phyloP scores from a whole-genome alignment of 1,284 basidiomycete genomes.

The Moesziomyces aphidis region DNA sequence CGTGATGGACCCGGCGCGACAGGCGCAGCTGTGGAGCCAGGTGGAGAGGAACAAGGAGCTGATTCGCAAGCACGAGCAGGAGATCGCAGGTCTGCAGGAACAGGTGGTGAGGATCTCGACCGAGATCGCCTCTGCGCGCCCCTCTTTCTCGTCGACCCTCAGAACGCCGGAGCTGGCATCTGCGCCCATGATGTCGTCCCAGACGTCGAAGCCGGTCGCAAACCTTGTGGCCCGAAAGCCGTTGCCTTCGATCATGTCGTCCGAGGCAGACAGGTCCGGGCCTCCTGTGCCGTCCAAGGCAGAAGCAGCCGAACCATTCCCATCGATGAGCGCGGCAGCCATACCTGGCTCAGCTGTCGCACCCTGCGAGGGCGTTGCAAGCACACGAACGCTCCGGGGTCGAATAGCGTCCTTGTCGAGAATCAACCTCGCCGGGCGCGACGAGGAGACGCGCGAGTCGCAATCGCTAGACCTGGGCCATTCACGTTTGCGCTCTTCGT shows the following conservation, averaged over 20 bases:
- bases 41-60: constrained; percentile 34
- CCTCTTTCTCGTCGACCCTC: constrained; percentile 20
- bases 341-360: not conserved
- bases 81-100: constrained; percentile 37
- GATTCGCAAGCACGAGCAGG: constrained; percentile 33
- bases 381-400: constrained; percentile 19
- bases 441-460: not conserved
- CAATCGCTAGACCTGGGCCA: constrained; percentile 3
- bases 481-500: constrained; percentile 23
- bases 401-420: constrained; percentile 25
- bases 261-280: not conserved
- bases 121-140: constrained; percentile 28
- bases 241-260: constrained; percentile 3
- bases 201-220: constrained; percentile 1
- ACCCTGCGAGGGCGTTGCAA: not conserved
- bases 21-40: constrained; percentile 36
- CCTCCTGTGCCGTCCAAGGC: constrained; percentile 18
- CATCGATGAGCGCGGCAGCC: not conserved
- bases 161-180: constrained; percentile 12
- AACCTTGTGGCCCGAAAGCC: constrained; percentile 1
- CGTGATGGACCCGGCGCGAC: constrained; percentile 18
- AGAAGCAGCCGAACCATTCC: not conserved
- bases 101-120: constrained; percentile 36
- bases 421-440: constrained; percentile 7
- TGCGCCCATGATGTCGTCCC: constrained; percentile 6